Percentiles rank a stretch among this genome's conserved stretches.
Conservation (phyloP, 495 filamentous ascomycete species). For the Annulohypoxylon bovei region DNA sequence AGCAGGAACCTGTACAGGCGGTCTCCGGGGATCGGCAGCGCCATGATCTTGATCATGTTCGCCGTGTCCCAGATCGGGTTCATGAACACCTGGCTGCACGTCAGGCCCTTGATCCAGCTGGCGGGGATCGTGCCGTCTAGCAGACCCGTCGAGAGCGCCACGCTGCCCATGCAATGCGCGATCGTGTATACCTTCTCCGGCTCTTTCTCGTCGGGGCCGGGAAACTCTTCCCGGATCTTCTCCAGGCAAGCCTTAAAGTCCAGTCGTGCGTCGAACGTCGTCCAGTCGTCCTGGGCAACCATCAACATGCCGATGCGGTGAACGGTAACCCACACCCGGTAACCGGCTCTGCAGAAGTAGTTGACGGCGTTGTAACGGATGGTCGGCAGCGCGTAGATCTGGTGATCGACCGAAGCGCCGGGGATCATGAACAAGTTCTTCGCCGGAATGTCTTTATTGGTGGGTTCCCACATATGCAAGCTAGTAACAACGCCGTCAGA, state of each 20-base stretch:
- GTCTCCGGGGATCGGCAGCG: constrained; percentile 58
- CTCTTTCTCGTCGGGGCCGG: constrained; percentile 6
- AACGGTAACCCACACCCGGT: constrained; percentile 66
- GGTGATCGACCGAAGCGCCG: constrained; percentile 70
- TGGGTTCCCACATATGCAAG: constrained; percentile 66
- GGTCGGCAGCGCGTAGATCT: constrained; percentile 71
- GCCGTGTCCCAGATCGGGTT: constrained; percentile 67
- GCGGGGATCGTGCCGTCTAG: constrained; percentile 71
- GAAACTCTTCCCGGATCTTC: constrained; percentile 56
- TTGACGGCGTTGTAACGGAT: constrained; percentile 72
- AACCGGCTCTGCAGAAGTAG: constrained; percentile 69
- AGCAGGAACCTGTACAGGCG: constrained; percentile 56
- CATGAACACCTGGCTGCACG: constrained; percentile 71
- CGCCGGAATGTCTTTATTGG: constrained; percentile 44
- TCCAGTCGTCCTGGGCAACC: constrained; percentile 63
- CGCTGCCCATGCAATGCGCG: constrained; percentile 73
- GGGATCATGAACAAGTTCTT: constrained; percentile 69
- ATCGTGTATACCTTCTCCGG: constrained; percentile 66
- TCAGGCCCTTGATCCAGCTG: constrained; percentile 69
- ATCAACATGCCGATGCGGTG: constrained; percentile 69
- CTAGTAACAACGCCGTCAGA: constrained; percentile 63
- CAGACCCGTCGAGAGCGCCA: constrained; percentile 67
- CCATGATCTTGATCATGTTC: constrained; percentile 67
- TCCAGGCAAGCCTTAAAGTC: constrained; percentile 69
- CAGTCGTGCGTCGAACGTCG: constrained; percentile 69